Evolutionary conservation across 2,329 filamentous ascomycete species (phyloP).

Genomic region (Aspergillus calidoustus): DNA sequence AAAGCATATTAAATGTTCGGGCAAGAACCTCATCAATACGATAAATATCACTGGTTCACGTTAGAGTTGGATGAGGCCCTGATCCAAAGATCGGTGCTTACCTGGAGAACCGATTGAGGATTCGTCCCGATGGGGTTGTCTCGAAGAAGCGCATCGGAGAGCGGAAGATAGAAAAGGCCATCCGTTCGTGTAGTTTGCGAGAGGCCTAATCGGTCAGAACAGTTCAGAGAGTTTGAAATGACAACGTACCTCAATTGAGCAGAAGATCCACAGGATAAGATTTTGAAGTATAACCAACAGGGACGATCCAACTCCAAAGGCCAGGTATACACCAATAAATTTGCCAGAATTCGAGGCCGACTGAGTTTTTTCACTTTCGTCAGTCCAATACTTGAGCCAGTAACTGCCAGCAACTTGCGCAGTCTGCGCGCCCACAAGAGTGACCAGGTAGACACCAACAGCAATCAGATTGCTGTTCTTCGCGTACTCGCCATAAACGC

Average conservation of each 20-base stretch:
- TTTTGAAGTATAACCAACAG: constrained; percentile 88
- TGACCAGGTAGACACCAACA: constrained; percentile 76
- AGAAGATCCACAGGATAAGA: constrained; percentile 97
- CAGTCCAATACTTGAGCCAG: constrained; percentile 94
- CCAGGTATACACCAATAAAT: constrained; percentile 95
- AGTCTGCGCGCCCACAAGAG: constrained; percentile 79
- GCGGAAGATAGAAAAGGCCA: constrained; percentile 96
- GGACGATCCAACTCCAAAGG: constrained; percentile 86
- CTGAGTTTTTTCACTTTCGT: constrained; percentile 69
- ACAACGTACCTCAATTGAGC: constrained; percentile 87
- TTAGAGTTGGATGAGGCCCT: not conserved
- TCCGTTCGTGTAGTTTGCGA: constrained; percentile 92
- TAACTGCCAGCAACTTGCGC: constrained; percentile 81
- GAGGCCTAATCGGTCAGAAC: constrained; percentile 67
- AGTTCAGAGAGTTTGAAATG: constrained; percentile 12
- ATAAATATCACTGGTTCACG: constrained; percentile 55
- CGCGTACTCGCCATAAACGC: constrained; percentile 91
- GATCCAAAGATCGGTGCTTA: constrained; percentile 46
- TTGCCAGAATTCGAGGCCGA: constrained; percentile 79
- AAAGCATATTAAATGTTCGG: constrained; percentile 96
- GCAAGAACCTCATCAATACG: constrained; percentile 89
- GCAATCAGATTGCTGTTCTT: constrained; percentile 90
- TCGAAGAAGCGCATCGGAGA: constrained; percentile 99
- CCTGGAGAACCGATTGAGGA: constrained; percentile 95
- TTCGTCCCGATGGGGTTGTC: constrained; percentile 93